These are phyloP conservation scores for Schizonepeta tenuifolia DNA, from an alignment of 257 asterid genomes.

Conservation along the genomic window DNA sequence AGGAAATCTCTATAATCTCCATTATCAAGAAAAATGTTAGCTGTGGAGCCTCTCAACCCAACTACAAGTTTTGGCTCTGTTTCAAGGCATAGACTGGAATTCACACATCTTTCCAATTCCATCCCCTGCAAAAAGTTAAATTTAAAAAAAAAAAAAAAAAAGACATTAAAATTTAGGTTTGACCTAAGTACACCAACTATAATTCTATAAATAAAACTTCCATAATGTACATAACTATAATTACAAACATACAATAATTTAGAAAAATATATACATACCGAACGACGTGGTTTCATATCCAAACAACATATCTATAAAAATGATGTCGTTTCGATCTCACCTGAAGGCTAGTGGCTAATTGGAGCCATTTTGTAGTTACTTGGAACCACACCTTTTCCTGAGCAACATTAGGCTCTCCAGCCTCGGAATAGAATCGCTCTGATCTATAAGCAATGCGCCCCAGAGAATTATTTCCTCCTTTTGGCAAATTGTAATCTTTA, in stretches of 20 bases:
- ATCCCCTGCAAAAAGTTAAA: constrained; percentile 44
- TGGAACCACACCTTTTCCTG: constrained; percentile 49
- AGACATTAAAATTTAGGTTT: too few species aligned
- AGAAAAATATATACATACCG: neutral
- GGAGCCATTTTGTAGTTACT: constrained; percentile 46
- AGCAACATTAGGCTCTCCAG: constrained; percentile 42
- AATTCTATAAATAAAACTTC: too few species aligned
- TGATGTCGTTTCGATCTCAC: constrained; percentile 22
- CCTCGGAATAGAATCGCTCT: constrained; percentile 53
- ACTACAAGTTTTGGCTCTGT: constrained; percentile 50
- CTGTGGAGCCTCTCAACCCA: constrained; percentile 57
- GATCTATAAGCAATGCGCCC: constrained; percentile 53
- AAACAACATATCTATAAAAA: neutral
- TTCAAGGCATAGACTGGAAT: constrained; percentile 56
- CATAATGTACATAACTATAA: too few species aligned
- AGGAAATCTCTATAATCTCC: constrained; percentile 61
- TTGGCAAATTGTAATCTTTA: constrained; percentile 51
- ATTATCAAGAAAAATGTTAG: constrained; percentile 60
- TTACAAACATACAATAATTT: too few species aligned
- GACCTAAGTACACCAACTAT: too few species aligned
- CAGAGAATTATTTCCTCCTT: constrained; percentile 46
- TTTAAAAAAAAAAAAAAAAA: neutral
- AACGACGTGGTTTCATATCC: neutral
- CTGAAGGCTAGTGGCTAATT: constrained; percentile 48
- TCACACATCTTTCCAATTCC: constrained; percentile 52